Evolutionary conservation across 371 early-diverging fungal species (phyloP), one percentile per base, ranked within the genome.

Genomic region (Circinella minor): DNA sequence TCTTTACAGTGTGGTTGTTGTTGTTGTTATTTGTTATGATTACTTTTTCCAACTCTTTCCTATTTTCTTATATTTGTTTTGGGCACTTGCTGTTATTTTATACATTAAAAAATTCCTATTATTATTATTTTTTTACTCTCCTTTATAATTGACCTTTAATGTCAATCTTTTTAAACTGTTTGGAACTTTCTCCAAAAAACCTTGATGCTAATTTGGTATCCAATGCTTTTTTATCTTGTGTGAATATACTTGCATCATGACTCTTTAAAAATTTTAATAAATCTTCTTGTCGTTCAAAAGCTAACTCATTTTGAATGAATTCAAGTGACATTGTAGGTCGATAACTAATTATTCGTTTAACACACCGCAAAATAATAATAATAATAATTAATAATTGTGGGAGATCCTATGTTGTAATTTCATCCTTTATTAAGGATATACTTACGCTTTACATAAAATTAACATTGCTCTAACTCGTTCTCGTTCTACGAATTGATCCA

Each of bases 401-500:
- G n/a, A 39, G 39, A 11, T 43, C 43, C 11, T 43, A 3, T 9
- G 11, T 43, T 43, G 11, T 43, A 6, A 43, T 43, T 57, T 7
- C 20, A 57, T 34, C 20, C 10, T 14, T 5, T 13, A 51, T 10
- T 5, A n/a, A 17, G 4, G 15, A 5, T 20, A n/a, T 27, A 85
- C 87, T 77, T 89, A 95, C 87, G 93, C 87, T 83, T 85, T 89
- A 74, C 89, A 89, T 34, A 94, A 88, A 37, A 82, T 77, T 46
- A 79, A 81, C 66, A 95, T 70, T 20, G 96, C 94, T 34, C 86
- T 81, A 20, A 93, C 80, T 51, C 98, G 86, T 77, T 94, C 95
- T 48, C 98, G 91, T 38, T 90, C 92, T 4, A 92, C 80, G 81
- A 97, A 96, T 51, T 94, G 91, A 80, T 96, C 95, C 88, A 98